Percentiles rank a stretch among this genome's conserved stretches.
These are phyloP conservation scores for Setomelanomma holmii DNA, from an alignment of 2,329 filamentous ascomycete genomes.

Conservation along the genomic window DNA sequence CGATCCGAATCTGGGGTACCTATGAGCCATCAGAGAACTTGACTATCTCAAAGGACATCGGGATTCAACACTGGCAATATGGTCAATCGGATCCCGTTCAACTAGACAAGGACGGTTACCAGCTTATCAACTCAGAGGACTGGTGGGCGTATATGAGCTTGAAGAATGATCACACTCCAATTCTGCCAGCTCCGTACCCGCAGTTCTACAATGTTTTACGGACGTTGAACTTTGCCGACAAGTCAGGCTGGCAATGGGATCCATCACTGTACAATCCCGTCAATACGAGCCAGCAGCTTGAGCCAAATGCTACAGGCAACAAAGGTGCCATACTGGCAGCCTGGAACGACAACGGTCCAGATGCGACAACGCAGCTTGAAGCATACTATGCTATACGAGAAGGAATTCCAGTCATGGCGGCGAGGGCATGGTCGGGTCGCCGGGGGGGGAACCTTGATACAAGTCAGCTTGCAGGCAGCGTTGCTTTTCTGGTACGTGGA, in stretches of 20 bases:
- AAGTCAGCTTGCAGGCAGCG: slow-evolving; percentile 36
- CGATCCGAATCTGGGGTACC: slow-evolving; percentile 51
- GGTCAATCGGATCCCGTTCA: slow-evolving; percentile 56
- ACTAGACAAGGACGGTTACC: slow-evolving; percentile 49
- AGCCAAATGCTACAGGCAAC: slow-evolving; percentile 36
- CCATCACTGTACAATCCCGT: slow-evolving; percentile 55
- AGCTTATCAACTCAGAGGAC: slow-evolving; percentile 57
- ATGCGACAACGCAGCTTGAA: slow-evolving; percentile 58
- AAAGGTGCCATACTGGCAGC: slow-evolving; percentile 50
- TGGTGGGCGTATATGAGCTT: slow-evolving; percentile 64
- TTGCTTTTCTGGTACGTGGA: slow-evolving; percentile 43
- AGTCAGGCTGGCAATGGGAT: slow-evolving; percentile 55
- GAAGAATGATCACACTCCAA: slow-evolving; percentile 60
- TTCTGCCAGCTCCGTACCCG: slow-evolving; percentile 55
- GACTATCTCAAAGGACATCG: slow-evolving; percentile 50
- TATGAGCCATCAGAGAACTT: slow-evolving; percentile 52
- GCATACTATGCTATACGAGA: slow-evolving; percentile 57
- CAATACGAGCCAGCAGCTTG: slow-evolving; percentile 51
- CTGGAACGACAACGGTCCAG: slow-evolving; percentile 59
- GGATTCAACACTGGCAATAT: slow-evolving; percentile 59
- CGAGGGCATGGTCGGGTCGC: slow-evolving; percentile 52
- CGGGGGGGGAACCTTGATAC: slow-evolving; percentile 44
- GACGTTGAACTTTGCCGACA: slow-evolving; percentile 54
- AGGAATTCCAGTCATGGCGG: slow-evolving; percentile 54
- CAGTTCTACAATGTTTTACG: slow-evolving; percentile 57